Evolutionary conservation across 139 green algal species (phyloP).

Genomic region (Volvox reticuliferus): DNA sequence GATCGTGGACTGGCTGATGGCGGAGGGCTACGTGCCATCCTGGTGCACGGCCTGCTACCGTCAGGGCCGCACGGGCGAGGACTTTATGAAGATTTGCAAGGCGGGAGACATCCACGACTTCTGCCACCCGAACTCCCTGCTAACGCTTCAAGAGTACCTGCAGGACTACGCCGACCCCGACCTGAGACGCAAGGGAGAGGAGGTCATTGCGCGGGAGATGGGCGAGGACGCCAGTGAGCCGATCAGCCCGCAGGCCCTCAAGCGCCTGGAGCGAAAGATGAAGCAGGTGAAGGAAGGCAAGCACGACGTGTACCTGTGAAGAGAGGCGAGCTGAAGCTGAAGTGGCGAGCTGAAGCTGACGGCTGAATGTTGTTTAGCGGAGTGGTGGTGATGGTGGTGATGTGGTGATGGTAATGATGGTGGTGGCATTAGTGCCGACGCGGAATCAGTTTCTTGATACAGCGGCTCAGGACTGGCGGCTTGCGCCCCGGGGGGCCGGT

Average conservation of each 20-base stretch:
- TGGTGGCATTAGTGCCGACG: too few species aligned
- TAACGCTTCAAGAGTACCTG: constrained; percentile 81
- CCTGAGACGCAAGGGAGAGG: constrained; percentile 59
- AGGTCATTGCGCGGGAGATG: constrained; percentile 64
- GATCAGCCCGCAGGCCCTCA: constrained; percentile 57
- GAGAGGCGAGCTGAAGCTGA: too few species aligned
- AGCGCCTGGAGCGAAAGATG: constrained; percentile 72
- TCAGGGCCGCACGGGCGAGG: constrained; percentile 80
- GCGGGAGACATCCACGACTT: constrained; percentile 85
- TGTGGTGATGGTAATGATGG: too few species aligned
- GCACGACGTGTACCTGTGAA: constrained; percentile 81
- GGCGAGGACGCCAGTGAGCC: constrained; percentile 42
- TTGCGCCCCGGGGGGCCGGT: too few species aligned
- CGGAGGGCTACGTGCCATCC: constrained; percentile 76
- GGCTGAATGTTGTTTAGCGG: too few species aligned
- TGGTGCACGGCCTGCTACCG: constrained; percentile 87
- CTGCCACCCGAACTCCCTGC: constrained; percentile 82
- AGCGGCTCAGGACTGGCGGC: too few species aligned
- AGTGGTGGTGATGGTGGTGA: too few species aligned
- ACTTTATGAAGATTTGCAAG: constrained; percentile 87
- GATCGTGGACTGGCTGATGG: constrained; percentile 77
- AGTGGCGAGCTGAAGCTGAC: too few species aligned
- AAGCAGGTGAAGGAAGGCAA: constrained; percentile 70
- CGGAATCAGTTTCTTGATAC: too few species aligned
- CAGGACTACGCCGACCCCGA: constrained; percentile 75